Conservation (phyloP, 352 stramenopile genomes). For the Globisporangium camurandrum region DNA sequence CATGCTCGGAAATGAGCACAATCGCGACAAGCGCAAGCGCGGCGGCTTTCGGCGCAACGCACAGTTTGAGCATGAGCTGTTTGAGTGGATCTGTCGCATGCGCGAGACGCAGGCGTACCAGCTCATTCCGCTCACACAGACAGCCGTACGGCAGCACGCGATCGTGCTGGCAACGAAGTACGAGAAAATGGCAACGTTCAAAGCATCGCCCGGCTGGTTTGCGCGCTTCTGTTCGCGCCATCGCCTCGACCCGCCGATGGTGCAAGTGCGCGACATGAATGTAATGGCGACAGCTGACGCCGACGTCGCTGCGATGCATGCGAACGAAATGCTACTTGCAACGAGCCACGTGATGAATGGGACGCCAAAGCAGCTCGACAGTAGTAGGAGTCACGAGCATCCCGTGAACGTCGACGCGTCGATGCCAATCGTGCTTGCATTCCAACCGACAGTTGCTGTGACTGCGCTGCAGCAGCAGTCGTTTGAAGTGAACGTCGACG, state of each 20-base stretch:
- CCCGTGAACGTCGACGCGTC: constrained; percentile 2
- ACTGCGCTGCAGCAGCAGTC: too few species aligned
- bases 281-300: neutral
- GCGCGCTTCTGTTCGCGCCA: constrained; percentile 83
- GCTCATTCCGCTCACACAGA: constrained; percentile 79
- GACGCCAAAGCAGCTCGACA: neutral
- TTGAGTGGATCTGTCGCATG: constrained; percentile 81
- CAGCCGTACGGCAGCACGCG: constrained; percentile 74
- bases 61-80: constrained; percentile 81
- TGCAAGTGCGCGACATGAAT: constrained; percentile 5
- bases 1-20: constrained; percentile 75
- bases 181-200: constrained; percentile 77
- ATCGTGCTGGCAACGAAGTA: constrained; percentile 83
- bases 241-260: constrained; percentile 59
- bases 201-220: constrained; percentile 83
- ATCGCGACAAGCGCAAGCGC: constrained; percentile 83
- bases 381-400: neutral
- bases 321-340: constrained; percentile 6
- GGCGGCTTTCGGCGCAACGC: constrained; percentile 77
- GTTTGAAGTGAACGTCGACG: constrained; percentile 3
- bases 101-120: constrained; percentile 76
- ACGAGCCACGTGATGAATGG: constrained; percentile 1
- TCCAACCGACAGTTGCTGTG: constrained; percentile 4
- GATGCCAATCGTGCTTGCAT: constrained; percentile 7
- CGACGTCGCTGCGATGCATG: constrained; percentile 8